Percentiles rank a stretch among this genome's conserved stretches.
Evolutionary conservation across 768 basidiomycete species (phyloP).

Genomic region (Panellus pusillus): DNA sequence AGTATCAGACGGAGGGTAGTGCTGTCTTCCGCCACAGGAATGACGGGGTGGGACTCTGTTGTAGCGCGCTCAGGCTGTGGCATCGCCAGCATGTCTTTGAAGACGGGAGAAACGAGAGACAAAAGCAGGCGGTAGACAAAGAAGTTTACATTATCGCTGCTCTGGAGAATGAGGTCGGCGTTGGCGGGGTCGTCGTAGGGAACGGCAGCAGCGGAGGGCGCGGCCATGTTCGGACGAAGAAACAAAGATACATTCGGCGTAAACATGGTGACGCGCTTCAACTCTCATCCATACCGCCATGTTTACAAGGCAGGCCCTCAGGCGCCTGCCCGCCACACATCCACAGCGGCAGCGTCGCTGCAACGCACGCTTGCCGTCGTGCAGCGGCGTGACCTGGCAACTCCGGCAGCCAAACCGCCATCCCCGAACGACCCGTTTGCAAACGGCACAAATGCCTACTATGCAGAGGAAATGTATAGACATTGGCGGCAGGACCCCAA

Average conservation of each 20-base stretch:
- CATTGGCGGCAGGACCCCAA: slow-evolving; percentile 88
- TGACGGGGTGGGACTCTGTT: slow-evolving; percentile 20
- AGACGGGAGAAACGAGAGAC: slow-evolving; percentile 27
- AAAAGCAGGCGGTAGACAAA: slow-evolving; percentile 24
- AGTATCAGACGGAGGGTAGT: slow-evolving; percentile 33
- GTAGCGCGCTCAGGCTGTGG: slow-evolving; percentile 15
- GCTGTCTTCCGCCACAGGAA: slow-evolving; percentile 31
- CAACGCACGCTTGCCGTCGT: slow-evolving; percentile 19
- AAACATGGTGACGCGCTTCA: neutral
- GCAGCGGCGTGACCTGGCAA: slow-evolving; percentile 43
- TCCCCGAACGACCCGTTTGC: slow-evolving; percentile 87
- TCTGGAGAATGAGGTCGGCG: slow-evolving; percentile 11
- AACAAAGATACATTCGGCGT: neutral
- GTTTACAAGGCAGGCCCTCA: slow-evolving; percentile 36
- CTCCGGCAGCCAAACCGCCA: slow-evolving; percentile 44
- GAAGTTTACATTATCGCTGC: slow-evolving; percentile 26
- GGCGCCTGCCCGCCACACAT: slow-evolving; percentile 31
- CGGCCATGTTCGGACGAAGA: neutral
- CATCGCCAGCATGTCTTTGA: slow-evolving; percentile 28
- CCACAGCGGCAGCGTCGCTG: slow-evolving; percentile 17
- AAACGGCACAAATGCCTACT: slow-evolving; percentile 93
- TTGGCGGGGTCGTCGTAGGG: slow-evolving; percentile 4
- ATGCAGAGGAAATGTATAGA: slow-evolving; percentile 95
- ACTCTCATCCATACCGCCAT: slow-evolving; percentile 19
- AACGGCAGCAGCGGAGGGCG: neutral